Evolutionary conservation across 2,329 filamentous ascomycete species (phyloP).

Genomic region (Fusarium albidum): DNA sequence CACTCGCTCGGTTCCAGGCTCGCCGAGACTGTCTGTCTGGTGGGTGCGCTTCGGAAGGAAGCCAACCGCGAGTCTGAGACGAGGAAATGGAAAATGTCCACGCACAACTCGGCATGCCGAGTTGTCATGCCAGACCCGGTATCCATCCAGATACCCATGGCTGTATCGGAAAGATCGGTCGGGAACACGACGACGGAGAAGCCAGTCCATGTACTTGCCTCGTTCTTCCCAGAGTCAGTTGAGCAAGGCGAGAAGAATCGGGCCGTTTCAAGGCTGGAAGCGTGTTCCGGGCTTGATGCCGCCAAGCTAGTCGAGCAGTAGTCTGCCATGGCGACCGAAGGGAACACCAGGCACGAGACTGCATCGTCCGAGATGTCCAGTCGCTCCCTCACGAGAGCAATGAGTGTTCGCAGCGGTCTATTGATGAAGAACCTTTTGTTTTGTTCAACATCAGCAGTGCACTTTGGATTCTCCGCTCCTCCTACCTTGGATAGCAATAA

Average conservation of each 20-base stretch:
- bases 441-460: background rate
- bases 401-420: background rate
- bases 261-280: background rate
- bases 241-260: background rate
- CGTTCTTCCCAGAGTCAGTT: background rate
- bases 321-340: background rate
- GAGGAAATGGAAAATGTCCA: background rate
- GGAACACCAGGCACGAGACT: background rate
- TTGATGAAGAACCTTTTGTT: background rate
- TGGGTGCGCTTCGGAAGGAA: background rate
- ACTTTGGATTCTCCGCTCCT: background rate
- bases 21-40: background rate
- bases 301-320: background rate
- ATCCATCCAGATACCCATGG: background rate
- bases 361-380: background rate
- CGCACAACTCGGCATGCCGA: background rate
- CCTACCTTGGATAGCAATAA: background rate
- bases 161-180: background rate
- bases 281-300: background rate
- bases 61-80: background rate
- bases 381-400: background rate
- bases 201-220: background rate
- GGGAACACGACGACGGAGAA: background rate
- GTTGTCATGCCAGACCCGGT: background rate
- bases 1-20: background rate